These are phyloP conservation scores for Trypanosoma avium DNA, from an alignment of 208 protist genomes.

Conservation along the genomic window DNA sequence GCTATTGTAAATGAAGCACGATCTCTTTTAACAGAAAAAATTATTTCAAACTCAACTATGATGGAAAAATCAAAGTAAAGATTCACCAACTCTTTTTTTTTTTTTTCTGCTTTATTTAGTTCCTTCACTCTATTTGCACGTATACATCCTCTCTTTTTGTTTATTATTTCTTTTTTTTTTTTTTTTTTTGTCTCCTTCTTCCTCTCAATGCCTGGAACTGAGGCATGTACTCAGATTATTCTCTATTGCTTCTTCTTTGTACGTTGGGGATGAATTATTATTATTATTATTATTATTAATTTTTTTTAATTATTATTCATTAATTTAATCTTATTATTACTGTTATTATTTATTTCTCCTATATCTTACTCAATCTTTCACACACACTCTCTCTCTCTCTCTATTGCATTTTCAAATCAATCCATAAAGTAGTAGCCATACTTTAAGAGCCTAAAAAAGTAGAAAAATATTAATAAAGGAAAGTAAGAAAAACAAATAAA, in stretches of 20 bases:
- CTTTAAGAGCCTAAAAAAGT: no score
- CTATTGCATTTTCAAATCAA: no score
- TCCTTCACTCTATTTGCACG: not conserved
- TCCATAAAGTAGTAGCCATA: no score
- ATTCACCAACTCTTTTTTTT: conserved; percentile 17
- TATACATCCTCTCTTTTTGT: not conserved
- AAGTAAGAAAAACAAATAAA: no score
- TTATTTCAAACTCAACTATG: not conserved
- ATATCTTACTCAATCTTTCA: no score
- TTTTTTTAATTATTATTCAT: not conserved
- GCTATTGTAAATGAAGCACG: conserved; percentile 69
- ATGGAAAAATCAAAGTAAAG: not conserved
- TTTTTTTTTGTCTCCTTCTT: not conserved
- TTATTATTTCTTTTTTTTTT: not conserved
- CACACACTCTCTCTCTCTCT: no score
- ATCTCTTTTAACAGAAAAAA: conserved; percentile 9
- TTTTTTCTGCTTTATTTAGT: not conserved
- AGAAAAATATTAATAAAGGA: no score
- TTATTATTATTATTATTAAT: not conserved
- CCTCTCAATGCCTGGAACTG: not conserved
- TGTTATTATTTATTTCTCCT: conserved; percentile 22
- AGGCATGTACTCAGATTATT: no score
- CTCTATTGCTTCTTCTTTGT: not conserved
- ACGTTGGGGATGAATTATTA: not conserved
- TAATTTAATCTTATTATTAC: conserved; percentile 22